Base-by-base conservation (phyloP, 768 basidiomycete genomes). In the Suillus bovinus region DNA sequence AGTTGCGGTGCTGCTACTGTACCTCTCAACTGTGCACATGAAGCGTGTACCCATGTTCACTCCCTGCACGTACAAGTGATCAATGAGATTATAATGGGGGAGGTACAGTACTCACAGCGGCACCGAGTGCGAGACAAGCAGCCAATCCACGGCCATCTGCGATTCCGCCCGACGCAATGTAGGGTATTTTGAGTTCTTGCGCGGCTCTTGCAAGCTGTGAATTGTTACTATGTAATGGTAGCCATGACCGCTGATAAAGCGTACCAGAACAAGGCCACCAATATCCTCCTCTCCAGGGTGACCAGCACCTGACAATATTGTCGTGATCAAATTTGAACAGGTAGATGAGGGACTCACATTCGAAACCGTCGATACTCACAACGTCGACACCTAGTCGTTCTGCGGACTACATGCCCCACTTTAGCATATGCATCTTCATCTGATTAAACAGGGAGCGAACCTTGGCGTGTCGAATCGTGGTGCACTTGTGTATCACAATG, bases 261-360 rank as follows among this genome's bases (percentile, higher is more conserved):
- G 53, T 66, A 93, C 93, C 77, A 97, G 76, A 4, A 97, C 90
- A 27, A 96, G 69, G 5, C 90, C 91, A 4, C 92, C 91, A 27
- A 97, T 90, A 70, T 97, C 96, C 47, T 96, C 92, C 71, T 97
- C 96, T 64, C 96, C 96, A 20, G 94, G 94, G 74, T 95, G 93
- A 29, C 95, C 95, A 34, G 94, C 95, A 70, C 93, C 92, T 94
- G 69, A n/a, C 14, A 2, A 66, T 31, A 29, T 38, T 52, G 29
- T 31, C 64, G 64, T 49, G 58, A 56, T 47, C 58, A 59, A n/a
- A 27, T 55, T 42, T 14, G 57, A 44, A 59, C 41, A 41, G 29
- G 29, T 36, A 31, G 7, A 64, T 33, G 31, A 58, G 60, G 24
- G 60, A 60, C 84, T 47, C 63, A 91, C 93, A 96, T 81, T 96